Percentiles rank a stretch among this genome's conserved stretches.
These are phyloP conservation scores for Tranzscheliella williamsii DNA, from an alignment of 1,284 basidiomycete species.

Conservation along the genomic window DNA sequence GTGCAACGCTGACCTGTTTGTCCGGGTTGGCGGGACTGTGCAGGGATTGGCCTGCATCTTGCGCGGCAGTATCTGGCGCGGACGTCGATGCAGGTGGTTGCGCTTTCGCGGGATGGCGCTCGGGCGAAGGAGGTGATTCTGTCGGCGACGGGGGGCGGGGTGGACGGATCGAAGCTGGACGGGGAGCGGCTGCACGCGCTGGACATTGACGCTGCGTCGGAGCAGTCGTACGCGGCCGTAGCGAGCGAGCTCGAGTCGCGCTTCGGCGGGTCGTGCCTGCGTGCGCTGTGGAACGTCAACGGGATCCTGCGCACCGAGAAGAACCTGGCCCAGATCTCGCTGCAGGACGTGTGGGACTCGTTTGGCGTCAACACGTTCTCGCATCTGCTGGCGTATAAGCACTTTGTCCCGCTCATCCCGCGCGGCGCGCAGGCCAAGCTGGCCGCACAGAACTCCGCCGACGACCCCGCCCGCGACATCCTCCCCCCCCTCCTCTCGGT, in stretches of 20 bases:
- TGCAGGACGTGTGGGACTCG: conserved; percentile 63
- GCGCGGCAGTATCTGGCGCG: conserved; percentile 56
- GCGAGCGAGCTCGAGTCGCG: conserved; percentile 60
- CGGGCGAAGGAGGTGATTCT: conserved; percentile 58
- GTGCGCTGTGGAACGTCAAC: conserved; percentile 64
- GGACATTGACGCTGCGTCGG: conserved; percentile 62
- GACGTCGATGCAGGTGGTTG: conserved; percentile 63
- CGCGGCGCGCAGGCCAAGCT: conserved; percentile 29
- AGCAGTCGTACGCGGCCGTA: conserved; percentile 61
- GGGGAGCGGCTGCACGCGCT: conserved; percentile 61
- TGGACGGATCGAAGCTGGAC: conserved; percentile 18
- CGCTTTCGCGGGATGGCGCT: conserved; percentile 61
- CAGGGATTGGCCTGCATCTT: conserved; percentile 46
- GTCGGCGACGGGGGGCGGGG: conserved; percentile 1
- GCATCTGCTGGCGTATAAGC: conserved; percentile 65
- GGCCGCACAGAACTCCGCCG: conserved; percentile 39
- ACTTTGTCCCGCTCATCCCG: conserved; percentile 65
- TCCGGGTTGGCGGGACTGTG: neutral
- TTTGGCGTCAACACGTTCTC: conserved; percentile 65
- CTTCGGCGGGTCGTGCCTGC: conserved; percentile 61
- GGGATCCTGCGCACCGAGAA: conserved; percentile 68
- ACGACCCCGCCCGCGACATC: conserved; percentile 52
- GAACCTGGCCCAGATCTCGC: conserved; percentile 66
- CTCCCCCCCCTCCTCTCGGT: conserved; percentile 59
- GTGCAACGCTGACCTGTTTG: neutral